These are phyloP conservation scores for Cryphonectria japonica DNA, from an alignment of 2,329 filamentous ascomycete species.

Conservation along the genomic window DNA sequence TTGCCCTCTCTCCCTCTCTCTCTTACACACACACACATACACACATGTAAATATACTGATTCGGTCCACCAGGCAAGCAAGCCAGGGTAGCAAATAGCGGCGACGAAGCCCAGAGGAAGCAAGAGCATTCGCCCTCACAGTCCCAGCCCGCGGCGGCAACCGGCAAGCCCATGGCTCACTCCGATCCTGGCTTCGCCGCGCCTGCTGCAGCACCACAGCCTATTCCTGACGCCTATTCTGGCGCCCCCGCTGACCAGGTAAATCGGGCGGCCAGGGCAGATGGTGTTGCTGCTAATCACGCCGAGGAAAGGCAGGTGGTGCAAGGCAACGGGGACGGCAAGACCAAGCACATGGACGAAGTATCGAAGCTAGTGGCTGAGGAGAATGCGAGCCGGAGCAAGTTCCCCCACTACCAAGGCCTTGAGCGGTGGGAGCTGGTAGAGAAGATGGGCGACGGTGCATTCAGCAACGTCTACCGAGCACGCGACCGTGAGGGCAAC, in stretches of 20 bases:
- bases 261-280: constrained; percentile 72
- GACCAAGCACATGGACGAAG: constrained; percentile 59
- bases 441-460: constrained; percentile 99
- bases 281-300: constrained; percentile 65
- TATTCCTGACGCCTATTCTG: constrained; percentile 62
- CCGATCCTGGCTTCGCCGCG: constrained; percentile 48
- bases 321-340: constrained; percentile 36
- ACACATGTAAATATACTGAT: constrained; percentile 34
- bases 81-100: constrained; percentile 66
- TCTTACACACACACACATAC: background rate
- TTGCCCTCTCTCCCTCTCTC: background rate
- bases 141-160: constrained; percentile 56
- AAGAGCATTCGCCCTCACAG: constrained; percentile 53
- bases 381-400: constrained; percentile 86
- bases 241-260: constrained; percentile 58
- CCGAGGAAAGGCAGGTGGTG: constrained; percentile 63
- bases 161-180: constrained; percentile 55
- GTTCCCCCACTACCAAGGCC: constrained; percentile 81
- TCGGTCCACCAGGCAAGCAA: constrained; percentile 71
- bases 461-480: constrained; percentile 98
- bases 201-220: constrained; percentile 22
- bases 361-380: constrained; percentile 87
- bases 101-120: constrained; percentile 57
- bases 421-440: constrained; percentile 82
- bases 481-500: constrained; percentile 72